Conservation (phyloP, 345 rosid genomes). For the Iberis pinnata region DNA sequence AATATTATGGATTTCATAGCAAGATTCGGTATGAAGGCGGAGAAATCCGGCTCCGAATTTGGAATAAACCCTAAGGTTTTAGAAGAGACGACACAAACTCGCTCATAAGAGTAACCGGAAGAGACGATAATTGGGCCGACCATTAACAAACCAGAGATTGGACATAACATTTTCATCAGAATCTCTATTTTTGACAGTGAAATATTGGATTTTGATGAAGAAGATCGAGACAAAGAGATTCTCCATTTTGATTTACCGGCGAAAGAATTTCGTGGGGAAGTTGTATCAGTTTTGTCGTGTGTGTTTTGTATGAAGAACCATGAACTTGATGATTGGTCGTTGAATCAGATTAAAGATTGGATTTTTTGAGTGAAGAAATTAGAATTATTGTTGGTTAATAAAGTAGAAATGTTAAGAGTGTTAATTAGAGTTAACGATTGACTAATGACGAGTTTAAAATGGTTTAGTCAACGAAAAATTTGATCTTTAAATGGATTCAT, state of each 20-base stretch:
- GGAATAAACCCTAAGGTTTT: conserved; percentile 41
- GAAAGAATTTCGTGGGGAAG: conserved; percentile 16
- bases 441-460: too few species aligned
- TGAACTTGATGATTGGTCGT: conserved; percentile 40
- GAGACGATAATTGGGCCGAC: conserved; percentile 79
- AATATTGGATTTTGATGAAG: conserved; percentile 13
- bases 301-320: conserved; percentile 29
- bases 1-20: conserved; percentile 70
- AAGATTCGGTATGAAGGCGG: conserved; percentile 67
- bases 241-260: conserved; percentile 42
- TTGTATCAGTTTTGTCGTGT: conserved; percentile 22
- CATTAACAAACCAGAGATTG: conserved; percentile 67
- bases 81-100: conserved; percentile 57
- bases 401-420: too few species aligned
- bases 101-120: conserved; percentile 85
- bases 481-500: too few species aligned
- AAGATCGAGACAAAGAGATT: conserved; percentile 37
- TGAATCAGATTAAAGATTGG: conserved; percentile 38
- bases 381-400: conserved; percentile 14
- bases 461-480: too few species aligned
- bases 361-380: neutral
- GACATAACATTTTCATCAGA: conserved; percentile 68
- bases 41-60: conserved; percentile 54
- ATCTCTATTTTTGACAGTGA: conserved; percentile 18
- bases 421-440: too few species aligned